Conservation (phyloP, 306 rosid genomes). For the Cotoneaster glaucophyllus region DNA sequence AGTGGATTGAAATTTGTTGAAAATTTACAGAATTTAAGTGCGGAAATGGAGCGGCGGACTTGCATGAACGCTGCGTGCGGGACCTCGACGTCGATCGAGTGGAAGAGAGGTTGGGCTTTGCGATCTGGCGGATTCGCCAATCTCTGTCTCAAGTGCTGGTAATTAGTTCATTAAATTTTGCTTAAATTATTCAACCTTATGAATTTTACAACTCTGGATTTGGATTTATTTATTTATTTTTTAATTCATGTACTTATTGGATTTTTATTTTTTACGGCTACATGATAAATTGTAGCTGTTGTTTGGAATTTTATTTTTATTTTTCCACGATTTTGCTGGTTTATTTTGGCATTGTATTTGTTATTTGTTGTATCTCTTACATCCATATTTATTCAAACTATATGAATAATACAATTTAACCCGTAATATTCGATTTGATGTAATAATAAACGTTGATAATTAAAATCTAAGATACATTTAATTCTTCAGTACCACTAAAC, state of each 20-base stretch:
- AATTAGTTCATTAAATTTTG: slow-evolving; percentile 8
- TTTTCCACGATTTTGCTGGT: background rate
- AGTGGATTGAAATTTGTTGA: slow-evolving; percentile 12
- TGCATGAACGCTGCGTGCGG: slow-evolving; percentile 78
- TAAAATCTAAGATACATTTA: background rate
- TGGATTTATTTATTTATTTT: slow-evolving; percentile 7
- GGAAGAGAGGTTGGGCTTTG: slow-evolving; percentile 91
- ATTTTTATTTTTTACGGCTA: background rate
- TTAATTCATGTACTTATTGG: background rate
- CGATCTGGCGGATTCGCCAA: slow-evolving; percentile 90
- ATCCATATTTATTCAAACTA: background rate
- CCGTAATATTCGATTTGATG: background rate
- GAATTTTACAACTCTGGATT: slow-evolving; percentile 15
- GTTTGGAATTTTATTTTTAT: background rate
- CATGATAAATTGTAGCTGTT: background rate
- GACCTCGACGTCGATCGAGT: slow-evolving; percentile 50
- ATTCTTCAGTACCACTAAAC: background rate
- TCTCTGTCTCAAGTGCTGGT: slow-evolving; percentile 97
- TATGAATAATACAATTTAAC: background rate
- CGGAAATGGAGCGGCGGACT: slow-evolving; percentile 55
- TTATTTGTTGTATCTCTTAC: background rate
- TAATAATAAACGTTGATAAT: background rate
- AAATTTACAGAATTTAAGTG: slow-evolving; percentile 23
- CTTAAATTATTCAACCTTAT: slow-evolving; percentile 8
- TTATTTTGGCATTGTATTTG: background rate